Conservation (phyloP, 2,329 filamentous ascomycete genomes). For the Sporothrix sp. region DNA sequence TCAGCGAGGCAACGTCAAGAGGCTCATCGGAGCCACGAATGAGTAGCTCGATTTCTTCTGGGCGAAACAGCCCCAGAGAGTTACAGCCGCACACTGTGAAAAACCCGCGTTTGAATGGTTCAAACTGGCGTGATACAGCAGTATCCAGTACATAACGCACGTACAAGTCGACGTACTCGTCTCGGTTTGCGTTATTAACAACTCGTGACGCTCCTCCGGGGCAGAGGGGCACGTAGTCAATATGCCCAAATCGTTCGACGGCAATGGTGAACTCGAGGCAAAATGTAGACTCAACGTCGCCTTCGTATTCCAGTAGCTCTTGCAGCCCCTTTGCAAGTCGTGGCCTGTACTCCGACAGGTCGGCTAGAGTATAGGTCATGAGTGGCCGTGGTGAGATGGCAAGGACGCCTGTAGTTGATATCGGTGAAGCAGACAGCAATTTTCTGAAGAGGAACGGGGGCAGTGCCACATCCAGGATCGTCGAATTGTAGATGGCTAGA, state of each 20-base stretch:
- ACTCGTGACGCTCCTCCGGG: conserved; percentile 60
- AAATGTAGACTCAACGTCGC: conserved; percentile 71
- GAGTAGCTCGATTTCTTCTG: conserved; percentile 84
- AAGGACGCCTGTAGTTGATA: conserved; percentile 39
- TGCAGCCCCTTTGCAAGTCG: conserved; percentile 64
- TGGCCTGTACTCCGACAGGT: conserved; percentile 74
- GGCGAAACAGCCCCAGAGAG: conserved; percentile 74
- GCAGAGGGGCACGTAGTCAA: conserved; percentile 59
- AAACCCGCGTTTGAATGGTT: conserved; percentile 89
- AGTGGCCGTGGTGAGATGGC: conserved; percentile 47
- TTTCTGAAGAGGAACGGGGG: conserved; percentile 87
- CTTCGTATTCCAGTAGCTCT: conserved; percentile 71
- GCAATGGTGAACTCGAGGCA: conserved; percentile 73
- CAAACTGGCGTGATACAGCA: conserved; percentile 71
- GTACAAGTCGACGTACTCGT: conserved; percentile 80
- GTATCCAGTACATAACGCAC: conserved; percentile 71
- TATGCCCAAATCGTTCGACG: conserved; percentile 64
- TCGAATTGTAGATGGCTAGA: conserved; percentile 89
- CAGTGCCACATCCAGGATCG: conserved; percentile 78
- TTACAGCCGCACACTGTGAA: conserved; percentile 87
- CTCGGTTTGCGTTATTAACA: conserved; percentile 75
- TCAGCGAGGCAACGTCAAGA: conserved; percentile 66
- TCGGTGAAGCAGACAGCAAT: conserved; percentile 66
- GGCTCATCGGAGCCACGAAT: conserved; percentile 76
- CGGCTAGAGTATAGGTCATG: conserved; percentile 68